Base-by-base conservation (phyloP, 2,329 filamentous ascomycete species). In the Raffaelea ambrosiae region DNA sequence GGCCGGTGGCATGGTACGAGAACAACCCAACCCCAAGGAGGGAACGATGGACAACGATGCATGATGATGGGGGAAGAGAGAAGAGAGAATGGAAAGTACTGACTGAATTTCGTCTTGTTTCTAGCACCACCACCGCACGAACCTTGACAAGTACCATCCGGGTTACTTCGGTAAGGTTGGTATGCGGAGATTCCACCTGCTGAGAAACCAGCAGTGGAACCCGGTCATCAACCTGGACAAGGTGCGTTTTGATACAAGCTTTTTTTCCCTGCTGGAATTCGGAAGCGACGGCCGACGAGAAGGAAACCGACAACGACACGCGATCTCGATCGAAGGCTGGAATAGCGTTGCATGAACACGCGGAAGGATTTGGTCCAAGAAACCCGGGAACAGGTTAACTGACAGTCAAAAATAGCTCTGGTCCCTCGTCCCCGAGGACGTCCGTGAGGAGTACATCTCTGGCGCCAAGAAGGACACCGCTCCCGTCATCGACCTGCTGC, bases 81-180 rank as follows among this genome's bases (percentile, higher is more conserved):
- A 29, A 29, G 7, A 13, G 26, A 29, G 26, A 13, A 29, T 7
- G 13, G 26, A 29, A 29, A 16, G 16, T 38, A 10, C 35, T 38
- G 35, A 38, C 35, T 33, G 9, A 33, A 38, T 38, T 38, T 38
- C 18, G 35, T 43, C 20, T 36, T 21, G 7, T 29, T 29, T 41
- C 13, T 5, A 62, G 78, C 93, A 98, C 80, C 93, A 98, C 78
- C 88, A 94, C 83, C 76, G 88, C 61, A 95, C 88, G 67, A 95
- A 94, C 77, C 58, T 73, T 54, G 71, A 73, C 61, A 90, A 93
- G 74, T 94, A 91, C 84, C 88, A 95, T 69, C 89, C 91, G 56
- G 93, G 93, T 88, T 97, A 97, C 87, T 97, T 96, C 75, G 88
- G 88, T 76, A 95, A 96, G 79, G 87, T 91, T 62, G 86, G 86